A percentile compares a stretch with the other conserved stretches of the same genome.
Evolutionary conservation across 371 early-diverging fungal species (phyloP).

Genomic region (Batrachochytrium dendrobatidis): DNA sequence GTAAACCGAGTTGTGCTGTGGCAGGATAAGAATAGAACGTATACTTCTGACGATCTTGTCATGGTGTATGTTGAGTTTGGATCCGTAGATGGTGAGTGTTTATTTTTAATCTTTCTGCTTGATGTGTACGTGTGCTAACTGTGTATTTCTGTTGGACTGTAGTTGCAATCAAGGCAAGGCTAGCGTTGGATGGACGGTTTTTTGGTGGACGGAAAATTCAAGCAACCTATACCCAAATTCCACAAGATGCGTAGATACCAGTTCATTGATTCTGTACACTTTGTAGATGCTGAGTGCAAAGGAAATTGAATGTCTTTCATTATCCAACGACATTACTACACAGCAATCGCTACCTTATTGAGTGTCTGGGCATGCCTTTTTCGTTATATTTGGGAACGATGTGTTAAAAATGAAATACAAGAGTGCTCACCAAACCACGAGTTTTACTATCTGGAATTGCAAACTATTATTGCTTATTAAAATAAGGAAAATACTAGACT

Average conservation of each 20-base stretch:
- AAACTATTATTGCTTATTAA: too few relatives aligned
- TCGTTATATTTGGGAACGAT: too few relatives aligned
- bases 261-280: not conserved
- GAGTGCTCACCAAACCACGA: too few relatives aligned
- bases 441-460: too few relatives aligned
- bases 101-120: not conserved
- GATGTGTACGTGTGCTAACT: not conserved
- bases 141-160: not conserved
- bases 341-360: too few relatives aligned
- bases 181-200: conserved; percentile 62
- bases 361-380: too few relatives aligned
- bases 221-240: conserved; percentile 26
- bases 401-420: too few relatives aligned
- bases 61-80: conserved; percentile 66
- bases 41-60: conserved; percentile 51
- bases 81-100: conserved; percentile 16
- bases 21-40: conserved; percentile 31
- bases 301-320: not conserved
- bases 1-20: conserved; percentile 62
- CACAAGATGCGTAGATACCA: too few relatives aligned
- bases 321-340: too few relatives aligned
- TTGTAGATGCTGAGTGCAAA: not conserved
- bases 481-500: too few relatives aligned
- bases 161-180: conserved; percentile 50
- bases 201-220: conserved; percentile 66